These are phyloP conservation scores for Umbelopsis ramanniana DNA, from an alignment of 192 early-diverging fungal genomes.

Conservation along the genomic window DNA sequence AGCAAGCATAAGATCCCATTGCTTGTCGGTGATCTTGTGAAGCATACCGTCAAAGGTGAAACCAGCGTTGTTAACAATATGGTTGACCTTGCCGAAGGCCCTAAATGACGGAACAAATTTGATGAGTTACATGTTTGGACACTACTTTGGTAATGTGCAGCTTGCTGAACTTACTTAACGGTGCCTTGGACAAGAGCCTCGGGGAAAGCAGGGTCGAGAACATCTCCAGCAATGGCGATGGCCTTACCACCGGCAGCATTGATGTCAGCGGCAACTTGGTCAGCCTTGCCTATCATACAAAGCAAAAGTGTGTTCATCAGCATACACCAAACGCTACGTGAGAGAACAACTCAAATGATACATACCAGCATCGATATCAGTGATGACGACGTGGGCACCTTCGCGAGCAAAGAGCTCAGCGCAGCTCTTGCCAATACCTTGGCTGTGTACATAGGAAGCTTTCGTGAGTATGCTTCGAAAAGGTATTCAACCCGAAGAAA, in stretches of 20 bases:
- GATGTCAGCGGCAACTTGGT: slow-evolving; percentile 89
- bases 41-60: slow-evolving; percentile 95
- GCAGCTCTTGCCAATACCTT: slow-evolving; percentile 89
- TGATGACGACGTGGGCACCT: slow-evolving; percentile 92
- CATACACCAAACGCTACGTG: no score
- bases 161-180: slow-evolving; percentile 44
- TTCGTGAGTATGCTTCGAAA: not conserved
- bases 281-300: slow-evolving; percentile 57
- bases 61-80: slow-evolving; percentile 97
- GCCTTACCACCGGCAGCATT: slow-evolving; percentile 80
- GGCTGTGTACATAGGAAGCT: slow-evolving; percentile 35
- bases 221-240: slow-evolving; percentile 73
- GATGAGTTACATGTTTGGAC: not conserved
- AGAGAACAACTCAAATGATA: not conserved
- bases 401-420: slow-evolving; percentile 85
- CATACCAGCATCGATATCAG: slow-evolving; percentile 80
- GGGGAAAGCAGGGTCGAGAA: slow-evolving; percentile 59
- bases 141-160: not conserved
- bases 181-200: slow-evolving; percentile 58
- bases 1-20: slow-evolving; percentile 90
- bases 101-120: slow-evolving; percentile 28
- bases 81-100: slow-evolving; percentile 77
- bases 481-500: not conserved
- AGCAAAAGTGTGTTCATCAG: not conserved
- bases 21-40: slow-evolving; percentile 85